phyloP scores from a whole-genome alignment of 495 filamentous ascomycete genomes.

The Chaetomium cochliodes region DNA sequence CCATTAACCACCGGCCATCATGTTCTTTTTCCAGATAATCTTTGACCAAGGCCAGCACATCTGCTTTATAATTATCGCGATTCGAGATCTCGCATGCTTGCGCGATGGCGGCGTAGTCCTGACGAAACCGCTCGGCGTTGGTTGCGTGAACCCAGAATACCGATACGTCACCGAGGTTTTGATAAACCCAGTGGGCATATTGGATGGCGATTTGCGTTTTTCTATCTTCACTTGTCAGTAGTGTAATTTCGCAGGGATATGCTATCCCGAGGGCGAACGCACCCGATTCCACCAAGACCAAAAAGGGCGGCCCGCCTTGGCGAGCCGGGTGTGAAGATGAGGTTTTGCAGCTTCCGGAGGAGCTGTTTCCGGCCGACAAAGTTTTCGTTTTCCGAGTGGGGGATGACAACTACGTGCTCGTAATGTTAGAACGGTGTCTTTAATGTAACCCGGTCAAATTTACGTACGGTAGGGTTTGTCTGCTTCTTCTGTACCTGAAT shows the following conservation, averaged over 20 bases:
- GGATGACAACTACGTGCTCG: constrained; percentile 23
- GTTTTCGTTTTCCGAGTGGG: constrained; percentile 34
- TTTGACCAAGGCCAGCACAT: constrained; percentile 39
- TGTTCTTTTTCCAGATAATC: constrained; percentile 40
- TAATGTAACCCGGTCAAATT: too few relatives aligned
- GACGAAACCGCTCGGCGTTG: constrained; percentile 41
- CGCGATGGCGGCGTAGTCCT: constrained; percentile 47
- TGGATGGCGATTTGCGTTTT: constrained; percentile 58
- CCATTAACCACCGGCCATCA: constrained; percentile 46
- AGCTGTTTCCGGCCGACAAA: constrained; percentile 37
- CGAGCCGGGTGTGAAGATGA: too few relatives aligned
- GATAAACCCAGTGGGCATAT: constrained; percentile 43
- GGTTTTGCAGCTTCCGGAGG: too few relatives aligned
- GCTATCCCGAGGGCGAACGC: too few relatives aligned
- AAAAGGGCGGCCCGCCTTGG: too few relatives aligned
- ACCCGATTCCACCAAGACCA: too few relatives aligned
- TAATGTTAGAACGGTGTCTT: too few relatives aligned
- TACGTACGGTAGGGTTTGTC: too few relatives aligned
- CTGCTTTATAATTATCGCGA: constrained; percentile 33
- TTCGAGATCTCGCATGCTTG: constrained; percentile 33
- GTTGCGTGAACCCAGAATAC: constrained; percentile 51
- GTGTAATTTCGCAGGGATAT: too few relatives aligned
- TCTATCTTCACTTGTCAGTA: constrained; percentile 25
- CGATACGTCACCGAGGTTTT: constrained; percentile 36
- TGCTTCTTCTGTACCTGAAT: too few relatives aligned